Percentiles rank a stretch among this genome's conserved stretches.
Evolutionary conservation across 768 basidiomycete genomes (phyloP).

Genomic region (Cubamyces lactineus): DNA sequence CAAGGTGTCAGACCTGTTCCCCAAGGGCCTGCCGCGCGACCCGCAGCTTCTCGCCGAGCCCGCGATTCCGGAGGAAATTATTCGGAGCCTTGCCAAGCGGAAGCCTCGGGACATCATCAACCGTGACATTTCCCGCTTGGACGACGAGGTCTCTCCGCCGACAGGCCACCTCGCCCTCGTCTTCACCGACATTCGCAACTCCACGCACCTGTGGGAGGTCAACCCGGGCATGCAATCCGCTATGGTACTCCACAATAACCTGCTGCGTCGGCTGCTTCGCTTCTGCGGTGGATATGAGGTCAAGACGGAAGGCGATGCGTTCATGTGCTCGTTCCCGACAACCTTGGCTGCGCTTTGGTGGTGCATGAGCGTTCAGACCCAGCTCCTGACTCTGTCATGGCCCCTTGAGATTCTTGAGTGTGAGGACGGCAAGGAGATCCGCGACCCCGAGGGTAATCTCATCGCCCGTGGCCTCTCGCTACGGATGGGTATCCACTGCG

Average conservation of each 20-base stretch:
- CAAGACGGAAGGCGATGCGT: conserved; percentile 99
- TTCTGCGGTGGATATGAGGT: conserved; percentile 97
- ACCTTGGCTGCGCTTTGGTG: conserved; percentile 87
- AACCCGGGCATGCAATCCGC: conserved; percentile 95
- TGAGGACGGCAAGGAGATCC: conserved; percentile 84
- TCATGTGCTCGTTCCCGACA: conserved; percentile 97
- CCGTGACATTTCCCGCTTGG: conserved; percentile 63
- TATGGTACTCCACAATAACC: conserved; percentile 85
- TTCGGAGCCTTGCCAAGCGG: conserved; percentile 36
- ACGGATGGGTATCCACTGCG: conserved; percentile 97
- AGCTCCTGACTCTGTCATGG: conserved; percentile 84
- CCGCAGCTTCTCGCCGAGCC: conserved; percentile 51
- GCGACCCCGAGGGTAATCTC: conserved; percentile 64
- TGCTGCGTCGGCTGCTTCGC: conserved; percentile 84
- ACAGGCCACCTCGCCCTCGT: conserved; percentile 88
- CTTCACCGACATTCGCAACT: conserved; percentile 98
- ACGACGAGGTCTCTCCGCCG: conserved; percentile 82
- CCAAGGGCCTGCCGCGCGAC: conserved; percentile 41
- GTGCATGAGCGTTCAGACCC: conserved; percentile 84
- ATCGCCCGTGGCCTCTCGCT: conserved; percentile 90
- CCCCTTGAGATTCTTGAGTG: conserved; percentile 92
- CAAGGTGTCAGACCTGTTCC: conserved; percentile 77
- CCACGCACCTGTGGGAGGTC: conserved; percentile 94
- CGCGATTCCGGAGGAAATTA: conserved; percentile 45
- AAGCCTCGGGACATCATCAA: conserved; percentile 51